phyloP scores from a whole-genome alignment of 2,329 filamentous ascomycete species.

The Aspergillus cejpii region DNA sequence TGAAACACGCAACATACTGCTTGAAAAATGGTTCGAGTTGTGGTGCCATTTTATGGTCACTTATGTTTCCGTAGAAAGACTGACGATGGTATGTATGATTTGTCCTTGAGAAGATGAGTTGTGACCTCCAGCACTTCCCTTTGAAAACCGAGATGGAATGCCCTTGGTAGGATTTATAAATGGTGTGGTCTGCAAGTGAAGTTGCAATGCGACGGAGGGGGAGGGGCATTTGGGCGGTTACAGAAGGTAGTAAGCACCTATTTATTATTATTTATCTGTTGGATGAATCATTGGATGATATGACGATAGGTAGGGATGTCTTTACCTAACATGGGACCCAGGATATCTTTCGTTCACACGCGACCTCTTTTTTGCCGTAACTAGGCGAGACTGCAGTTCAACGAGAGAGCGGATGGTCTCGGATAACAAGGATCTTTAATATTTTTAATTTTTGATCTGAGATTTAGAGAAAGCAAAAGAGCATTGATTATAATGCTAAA shows the following conservation, averaged over 20 bases:
- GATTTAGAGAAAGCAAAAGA: too few relatives aligned
- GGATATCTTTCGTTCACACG: neutral
- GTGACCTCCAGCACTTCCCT: constrained; percentile 5
- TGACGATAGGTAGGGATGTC: too few relatives aligned
- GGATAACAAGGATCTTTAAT: neutral
- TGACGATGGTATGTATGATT: constrained; percentile 23
- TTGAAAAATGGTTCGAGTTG: constrained; percentile 89
- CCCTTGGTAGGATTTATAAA: neutral
- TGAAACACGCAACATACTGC: constrained; percentile 46
- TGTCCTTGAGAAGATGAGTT: constrained; percentile 3
- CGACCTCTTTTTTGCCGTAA: constrained; percentile 2
- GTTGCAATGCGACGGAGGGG: constrained; percentile 26
- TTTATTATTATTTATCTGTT: too few relatives aligned
- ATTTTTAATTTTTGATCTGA: too few relatives aligned
- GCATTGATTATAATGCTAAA: too few relatives aligned
- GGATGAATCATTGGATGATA: neutral
- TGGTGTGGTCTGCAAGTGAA: constrained; percentile 19
- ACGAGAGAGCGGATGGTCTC: neutral
- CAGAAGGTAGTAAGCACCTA: constrained; percentile 18
- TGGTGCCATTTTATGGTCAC: constrained; percentile 68
- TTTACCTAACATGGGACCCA: neutral
- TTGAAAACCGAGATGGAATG: constrained; percentile 2
- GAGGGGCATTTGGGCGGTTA: constrained; percentile 29
- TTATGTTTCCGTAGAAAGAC: constrained; percentile 42
- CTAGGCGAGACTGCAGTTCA: constrained; percentile 2